Conservation (phyloP, 192 early-diverging fungal genomes). For the Linnemannia schmuckeri region DNA sequence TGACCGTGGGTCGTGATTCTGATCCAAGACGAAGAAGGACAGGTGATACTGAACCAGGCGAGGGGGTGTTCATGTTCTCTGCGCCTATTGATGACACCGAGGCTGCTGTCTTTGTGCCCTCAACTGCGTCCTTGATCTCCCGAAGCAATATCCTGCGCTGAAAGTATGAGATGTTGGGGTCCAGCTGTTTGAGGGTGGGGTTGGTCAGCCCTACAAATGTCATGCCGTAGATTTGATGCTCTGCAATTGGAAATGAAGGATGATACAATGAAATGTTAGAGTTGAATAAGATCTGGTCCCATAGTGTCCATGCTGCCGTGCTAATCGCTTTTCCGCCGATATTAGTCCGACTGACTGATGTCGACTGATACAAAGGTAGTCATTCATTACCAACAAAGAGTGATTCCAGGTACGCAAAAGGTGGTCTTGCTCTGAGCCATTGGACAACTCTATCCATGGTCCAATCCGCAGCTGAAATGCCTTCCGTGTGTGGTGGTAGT, state of each 20-base stretch:
- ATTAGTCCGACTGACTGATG: background rate
- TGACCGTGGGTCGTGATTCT: constrained; percentile 35
- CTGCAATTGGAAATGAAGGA: background rate
- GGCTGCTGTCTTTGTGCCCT: constrained; percentile 39
- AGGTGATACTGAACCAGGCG: constrained; percentile 32
- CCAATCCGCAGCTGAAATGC: constrained; percentile 39
- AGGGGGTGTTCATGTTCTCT: constrained; percentile 29
- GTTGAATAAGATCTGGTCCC: background rate
- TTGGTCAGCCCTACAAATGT: constrained; percentile 40
- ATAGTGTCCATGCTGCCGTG: background rate
- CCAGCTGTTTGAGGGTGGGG: constrained; percentile 30
- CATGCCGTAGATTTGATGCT: constrained; percentile 43
- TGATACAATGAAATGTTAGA: background rate
- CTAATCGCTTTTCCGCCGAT: background rate
- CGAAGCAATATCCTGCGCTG: constrained; percentile 41
- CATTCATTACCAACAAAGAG: constrained; percentile 44
- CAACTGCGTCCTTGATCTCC: constrained; percentile 52
- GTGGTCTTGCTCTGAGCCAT: constrained; percentile 34
- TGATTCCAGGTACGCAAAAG: constrained; percentile 39
- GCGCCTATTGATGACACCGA: constrained; percentile 37
- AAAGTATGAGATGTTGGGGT: constrained; percentile 46
- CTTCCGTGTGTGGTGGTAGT: constrained; percentile 3
- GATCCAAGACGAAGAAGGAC: constrained; percentile 47
- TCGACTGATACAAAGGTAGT: too few relatives aligned
- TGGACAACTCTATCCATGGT: constrained; percentile 51